Conservation (phyloP, 192 early-diverging fungal genomes). For the Coemansia sp. region DNA sequence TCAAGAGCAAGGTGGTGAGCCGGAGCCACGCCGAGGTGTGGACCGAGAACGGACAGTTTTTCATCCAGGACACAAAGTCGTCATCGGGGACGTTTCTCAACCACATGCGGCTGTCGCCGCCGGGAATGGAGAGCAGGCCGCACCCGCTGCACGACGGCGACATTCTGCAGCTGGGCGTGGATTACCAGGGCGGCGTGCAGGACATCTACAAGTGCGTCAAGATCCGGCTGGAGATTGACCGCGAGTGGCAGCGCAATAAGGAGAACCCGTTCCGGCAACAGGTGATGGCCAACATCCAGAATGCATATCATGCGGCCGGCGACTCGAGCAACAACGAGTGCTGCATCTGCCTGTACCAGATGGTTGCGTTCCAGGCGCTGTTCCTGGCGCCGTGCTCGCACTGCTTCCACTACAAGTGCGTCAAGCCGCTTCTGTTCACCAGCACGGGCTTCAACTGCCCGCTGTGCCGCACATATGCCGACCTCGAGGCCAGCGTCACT, state of each 20-base stretch:
- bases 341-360: conserved; percentile 88
- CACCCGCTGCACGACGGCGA: conserved; percentile 85
- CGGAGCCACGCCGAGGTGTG: conserved; percentile 93
- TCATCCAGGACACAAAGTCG: conserved; percentile 89
- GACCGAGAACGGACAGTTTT: conserved; percentile 83
- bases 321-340: conserved; percentile 62
- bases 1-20: conserved; percentile 92
- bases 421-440: conserved; percentile 73
- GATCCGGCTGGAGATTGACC: conserved; percentile 78
- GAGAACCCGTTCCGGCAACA: conserved; percentile 64
- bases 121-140: conserved; percentile 79
- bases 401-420: conserved; percentile 92
- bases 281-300: conserved; percentile 53
- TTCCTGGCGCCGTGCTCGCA: conserved; percentile 93
- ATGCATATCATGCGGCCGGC: conserved; percentile 21
- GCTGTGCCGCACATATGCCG: conserved; percentile 87
- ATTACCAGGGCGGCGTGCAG: conserved; percentile 90
- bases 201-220: conserved; percentile 94
- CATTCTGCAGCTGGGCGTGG: conserved; percentile 93
- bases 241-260: conserved; percentile 63
- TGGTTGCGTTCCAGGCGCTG: conserved; percentile 84
- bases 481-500: conserved; percentile 77
- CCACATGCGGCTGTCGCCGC: conserved; percentile 85
- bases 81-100: conserved; percentile 99
- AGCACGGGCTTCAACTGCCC: conserved; percentile 83